Conservation (phyloP, 371 early-diverging fungal species). For the Batkoa obscura region DNA sequence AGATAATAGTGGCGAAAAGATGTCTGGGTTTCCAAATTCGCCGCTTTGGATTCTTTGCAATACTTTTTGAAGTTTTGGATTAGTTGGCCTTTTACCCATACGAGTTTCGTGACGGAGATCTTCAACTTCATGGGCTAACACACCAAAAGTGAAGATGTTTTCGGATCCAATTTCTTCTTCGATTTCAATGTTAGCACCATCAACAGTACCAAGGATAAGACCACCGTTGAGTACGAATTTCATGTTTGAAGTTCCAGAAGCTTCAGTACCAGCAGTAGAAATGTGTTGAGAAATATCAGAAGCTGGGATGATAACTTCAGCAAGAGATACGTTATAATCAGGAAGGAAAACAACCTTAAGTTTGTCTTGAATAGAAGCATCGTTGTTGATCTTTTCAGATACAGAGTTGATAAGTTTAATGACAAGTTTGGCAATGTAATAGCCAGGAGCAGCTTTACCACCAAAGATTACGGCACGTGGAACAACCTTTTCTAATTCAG, state of each 20-base stretch:
- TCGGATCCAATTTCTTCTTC: conserved; percentile 81
- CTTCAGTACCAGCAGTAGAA: conserved; percentile 90
- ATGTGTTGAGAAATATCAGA: conserved; percentile 84
- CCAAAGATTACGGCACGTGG: conserved; percentile 66
- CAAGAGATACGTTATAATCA: conserved; percentile 84
- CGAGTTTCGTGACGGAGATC: conserved; percentile 67
- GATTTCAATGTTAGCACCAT: conserved; percentile 89
- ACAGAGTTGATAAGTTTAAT: conserved; percentile 90
- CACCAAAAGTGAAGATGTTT: conserved; percentile 85
- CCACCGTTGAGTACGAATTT: conserved; percentile 93
- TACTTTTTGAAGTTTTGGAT: conserved; percentile 51
- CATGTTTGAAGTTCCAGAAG: conserved; percentile 93
- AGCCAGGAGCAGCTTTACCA: conserved; percentile 81
- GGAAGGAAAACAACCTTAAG: conserved; percentile 84
- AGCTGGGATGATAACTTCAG: conserved; percentile 78
- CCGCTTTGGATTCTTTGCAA: conserved; percentile 49
- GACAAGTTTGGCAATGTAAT: conserved; percentile 86
- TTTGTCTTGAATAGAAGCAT: conserved; percentile 40
- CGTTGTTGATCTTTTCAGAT: conserved; percentile 61
- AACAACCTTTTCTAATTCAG: conserved; percentile 33
- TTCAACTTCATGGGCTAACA: conserved; percentile 65
- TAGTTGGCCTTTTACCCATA: conserved; percentile 47
- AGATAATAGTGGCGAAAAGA: conserved; percentile 51
- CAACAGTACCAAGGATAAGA: conserved; percentile 68
- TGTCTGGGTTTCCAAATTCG: conserved; percentile 52